Percentiles rank a stretch among this genome's conserved stretches.
Conservation (phyloP, 2,329 filamentous ascomycete genomes). For the Diaporthe velutina region DNA sequence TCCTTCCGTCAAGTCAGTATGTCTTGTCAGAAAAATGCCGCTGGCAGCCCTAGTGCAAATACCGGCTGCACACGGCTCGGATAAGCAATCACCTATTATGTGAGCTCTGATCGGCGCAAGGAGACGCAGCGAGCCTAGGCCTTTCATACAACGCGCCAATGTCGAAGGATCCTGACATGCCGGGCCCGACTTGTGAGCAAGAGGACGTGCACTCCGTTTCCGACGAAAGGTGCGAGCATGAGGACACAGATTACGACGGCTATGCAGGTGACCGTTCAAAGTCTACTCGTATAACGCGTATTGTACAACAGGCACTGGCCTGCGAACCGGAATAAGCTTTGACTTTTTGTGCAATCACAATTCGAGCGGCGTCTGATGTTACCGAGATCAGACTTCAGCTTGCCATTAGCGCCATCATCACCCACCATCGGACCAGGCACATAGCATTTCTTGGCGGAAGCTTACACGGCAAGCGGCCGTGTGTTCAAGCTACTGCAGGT, state of each 20-base stretch:
- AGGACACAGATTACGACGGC: background rate
- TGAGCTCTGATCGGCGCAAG: background rate
- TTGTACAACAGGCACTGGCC: background rate
- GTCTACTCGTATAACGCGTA: background rate
- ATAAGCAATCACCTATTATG: no score
- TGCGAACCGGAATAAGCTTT: background rate
- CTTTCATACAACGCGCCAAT: background rate
- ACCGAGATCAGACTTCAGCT: background rate
- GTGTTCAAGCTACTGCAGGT: background rate
- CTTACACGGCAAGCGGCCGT: background rate
- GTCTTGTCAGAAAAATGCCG: no score
- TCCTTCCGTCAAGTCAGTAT: no score
- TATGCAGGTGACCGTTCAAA: background rate
- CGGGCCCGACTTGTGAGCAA: background rate
- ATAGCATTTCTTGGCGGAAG: slow-evolving; percentile 4
- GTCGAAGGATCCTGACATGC: background rate
- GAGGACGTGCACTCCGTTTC: background rate
- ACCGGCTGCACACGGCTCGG: no score
- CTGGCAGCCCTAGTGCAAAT: no score
- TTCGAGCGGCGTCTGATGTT: slow-evolving; percentile 10
- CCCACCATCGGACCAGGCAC: slow-evolving; percentile 10
- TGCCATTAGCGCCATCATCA: slow-evolving; percentile 2
- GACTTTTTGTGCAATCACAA: slow-evolving; percentile 12
- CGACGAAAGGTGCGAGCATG: background rate
- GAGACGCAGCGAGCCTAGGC: background rate